phyloP scores from a whole-genome alignment of 2,329 filamentous ascomycete species.

The Sclerotinia nivalis region DNA sequence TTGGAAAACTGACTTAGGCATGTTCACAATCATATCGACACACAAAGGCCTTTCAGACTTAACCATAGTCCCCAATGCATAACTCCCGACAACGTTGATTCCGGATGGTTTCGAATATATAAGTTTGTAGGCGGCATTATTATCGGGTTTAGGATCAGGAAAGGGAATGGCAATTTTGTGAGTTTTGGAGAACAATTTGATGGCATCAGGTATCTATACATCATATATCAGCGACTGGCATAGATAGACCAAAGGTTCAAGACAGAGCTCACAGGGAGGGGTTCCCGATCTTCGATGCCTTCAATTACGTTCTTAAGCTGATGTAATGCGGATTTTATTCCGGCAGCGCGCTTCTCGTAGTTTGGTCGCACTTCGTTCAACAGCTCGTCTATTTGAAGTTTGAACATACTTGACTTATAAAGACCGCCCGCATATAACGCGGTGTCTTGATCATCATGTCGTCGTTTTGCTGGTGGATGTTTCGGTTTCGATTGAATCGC shows the following conservation, averaged over 20 bases:
- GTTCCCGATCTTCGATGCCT: slow-evolving; percentile 51
- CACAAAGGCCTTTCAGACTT: slow-evolving; percentile 59
- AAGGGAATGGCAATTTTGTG: slow-evolving; percentile 77
- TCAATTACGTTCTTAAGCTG: slow-evolving; percentile 59
- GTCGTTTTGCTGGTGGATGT: slow-evolving; percentile 28
- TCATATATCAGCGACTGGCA: slow-evolving; percentile 20
- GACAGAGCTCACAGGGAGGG: slow-evolving; percentile 45
- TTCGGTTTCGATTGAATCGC: slow-evolving; percentile 18
- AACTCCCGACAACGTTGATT: slow-evolving; percentile 88
- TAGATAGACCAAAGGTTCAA: background rate
- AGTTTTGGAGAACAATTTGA: slow-evolving; percentile 64
- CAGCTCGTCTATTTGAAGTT: slow-evolving; percentile 66
- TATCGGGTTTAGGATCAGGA: slow-evolving; percentile 73
- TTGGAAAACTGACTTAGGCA: slow-evolving; percentile 79
- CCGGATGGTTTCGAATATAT: slow-evolving; percentile 72
- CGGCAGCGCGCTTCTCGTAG: slow-evolving; percentile 56
- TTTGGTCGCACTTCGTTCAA: slow-evolving; percentile 57
- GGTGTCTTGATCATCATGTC: slow-evolving; percentile 35
- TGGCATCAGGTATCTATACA: slow-evolving; percentile 67
- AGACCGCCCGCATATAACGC: slow-evolving; percentile 46
- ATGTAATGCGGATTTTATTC: slow-evolving; percentile 55
- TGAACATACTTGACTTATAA: slow-evolving; percentile 68
- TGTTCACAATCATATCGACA: slow-evolving; percentile 83
- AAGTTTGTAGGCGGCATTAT: slow-evolving; percentile 79
- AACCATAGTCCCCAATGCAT: slow-evolving; percentile 72